Percentiles rank a stretch among this genome's conserved stretches.
phyloP scores from a whole-genome alignment of 2,329 filamentous ascomycete genomes.

The Boeremia exigua region DNA sequence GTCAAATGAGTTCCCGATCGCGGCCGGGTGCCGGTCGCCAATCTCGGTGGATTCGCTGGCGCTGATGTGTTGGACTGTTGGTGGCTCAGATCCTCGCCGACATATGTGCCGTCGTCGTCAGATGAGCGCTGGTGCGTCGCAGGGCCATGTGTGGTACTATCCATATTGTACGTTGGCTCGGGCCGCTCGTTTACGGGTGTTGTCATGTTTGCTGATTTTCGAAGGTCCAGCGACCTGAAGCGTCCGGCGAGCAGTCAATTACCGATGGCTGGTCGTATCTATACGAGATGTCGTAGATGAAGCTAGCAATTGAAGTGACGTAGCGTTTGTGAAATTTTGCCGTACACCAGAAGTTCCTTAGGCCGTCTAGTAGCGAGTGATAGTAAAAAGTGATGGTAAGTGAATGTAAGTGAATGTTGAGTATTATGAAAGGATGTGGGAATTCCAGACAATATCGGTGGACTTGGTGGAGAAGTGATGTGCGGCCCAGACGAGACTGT shows the following conservation, averaged over 20 bases:
- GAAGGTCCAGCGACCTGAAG: slow-evolving; percentile 9
- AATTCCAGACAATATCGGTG: background rate
- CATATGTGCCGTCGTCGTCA: slow-evolving; percentile 47
- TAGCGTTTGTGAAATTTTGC: slow-evolving; percentile 3
- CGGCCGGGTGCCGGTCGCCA: slow-evolving; percentile 19
- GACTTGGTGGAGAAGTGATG: slow-evolving; percentile 15
- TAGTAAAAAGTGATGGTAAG: background rate
- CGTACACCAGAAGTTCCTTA: background rate
- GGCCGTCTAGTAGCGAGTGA: slow-evolving; percentile 1
- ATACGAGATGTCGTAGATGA: background rate
- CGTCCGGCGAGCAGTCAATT: background rate
- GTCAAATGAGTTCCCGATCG: slow-evolving; percentile 54
- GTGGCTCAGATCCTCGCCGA: slow-evolving; percentile 45
- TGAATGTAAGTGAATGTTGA: background rate
- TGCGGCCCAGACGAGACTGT: slow-evolving; percentile 11
- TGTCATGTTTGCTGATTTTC: slow-evolving; percentile 36
- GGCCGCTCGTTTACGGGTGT: slow-evolving; percentile 44
- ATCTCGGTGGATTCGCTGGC: slow-evolving; percentile 13
- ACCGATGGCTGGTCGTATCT: background rate
- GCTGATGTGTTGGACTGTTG: slow-evolving; percentile 31
- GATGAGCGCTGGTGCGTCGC: slow-evolving; percentile 39
- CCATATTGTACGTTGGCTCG: slow-evolving; percentile 47
- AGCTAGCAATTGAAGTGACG: slow-evolving; percentile 12
- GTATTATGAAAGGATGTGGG: background rate
- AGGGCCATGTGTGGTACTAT: slow-evolving; percentile 28